These are phyloP conservation scores for Starmerella geochares DNA, from an alignment of 805 yeast genomes.

Conservation along the genomic window DNA sequence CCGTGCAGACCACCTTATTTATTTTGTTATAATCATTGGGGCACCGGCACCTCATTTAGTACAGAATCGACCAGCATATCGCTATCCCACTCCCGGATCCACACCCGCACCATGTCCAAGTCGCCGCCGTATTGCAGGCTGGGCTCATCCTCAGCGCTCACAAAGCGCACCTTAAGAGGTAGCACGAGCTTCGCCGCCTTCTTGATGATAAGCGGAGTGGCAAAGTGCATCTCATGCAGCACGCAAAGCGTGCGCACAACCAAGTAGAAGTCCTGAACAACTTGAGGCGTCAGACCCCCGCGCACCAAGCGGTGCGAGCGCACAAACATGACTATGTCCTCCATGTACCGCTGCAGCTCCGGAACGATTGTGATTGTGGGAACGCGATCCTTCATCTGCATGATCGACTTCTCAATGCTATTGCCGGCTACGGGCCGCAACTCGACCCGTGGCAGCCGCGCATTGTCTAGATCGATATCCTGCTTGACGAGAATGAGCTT, in stretches of 20 bases:
- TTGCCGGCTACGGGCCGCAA: conserved; percentile 2
- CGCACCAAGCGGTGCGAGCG: conserved; percentile 47
- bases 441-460: conserved; percentile 12
- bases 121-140: conserved; percentile 51
- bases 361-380: conserved; percentile 35
- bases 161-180: conserved; percentile 39
- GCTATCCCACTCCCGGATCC: conserved; percentile 39
- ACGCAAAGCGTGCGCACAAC: conserved; percentile 37
- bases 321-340: conserved; percentile 45
- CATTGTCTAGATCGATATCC: conserved; percentile 8
- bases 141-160: conserved; percentile 40
- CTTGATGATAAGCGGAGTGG: conserved; percentile 46
- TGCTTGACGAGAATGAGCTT: conserved; percentile 19
- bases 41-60: conserved; percentile 42
- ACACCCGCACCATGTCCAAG: conserved; percentile 33
- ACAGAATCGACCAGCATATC: conserved; percentile 45
- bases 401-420: not conserved
- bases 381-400: not conserved
- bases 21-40: conserved; percentile 25
- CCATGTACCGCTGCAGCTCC: conserved; percentile 45
- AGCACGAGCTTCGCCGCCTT: conserved; percentile 41
- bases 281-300: conserved; percentile 44
- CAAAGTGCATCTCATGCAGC: conserved; percentile 36
- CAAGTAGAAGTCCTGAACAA: conserved; percentile 37
- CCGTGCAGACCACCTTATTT: not conserved